Evolutionary conservation across 768 basidiomycete species (phyloP), one percentile per base, ranked within the genome.

Genomic region (Pleurotus platypus): DNA sequence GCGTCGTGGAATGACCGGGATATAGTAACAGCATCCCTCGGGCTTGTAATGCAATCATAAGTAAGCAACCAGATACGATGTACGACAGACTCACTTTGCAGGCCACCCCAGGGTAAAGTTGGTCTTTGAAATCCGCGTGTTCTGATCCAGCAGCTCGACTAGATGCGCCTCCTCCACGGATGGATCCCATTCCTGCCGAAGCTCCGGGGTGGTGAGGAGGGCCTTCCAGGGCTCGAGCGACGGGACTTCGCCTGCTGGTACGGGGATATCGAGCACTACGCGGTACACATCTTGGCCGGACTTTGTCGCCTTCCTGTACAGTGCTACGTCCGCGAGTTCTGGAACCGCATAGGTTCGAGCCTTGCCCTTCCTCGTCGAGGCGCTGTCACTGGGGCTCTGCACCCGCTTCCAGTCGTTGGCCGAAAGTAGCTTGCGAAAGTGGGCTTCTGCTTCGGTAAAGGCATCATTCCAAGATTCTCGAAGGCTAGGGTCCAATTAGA

Each of bases 31-130:
- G 94, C 86, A 65, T 99, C 96, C 62, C 96, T 79, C 3, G 96
- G 96, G 67, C 92, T 96, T 58, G 24, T 54, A 47, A 47, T n/a
- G 12, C 20, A 56, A 61, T 62, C 35, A 63, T 58, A 30, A 22
- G 57, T 30, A 3, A 16, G 35, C 13, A n/a, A 51, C 15, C 20
- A 13, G 38, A 60, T 18, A 59, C 4, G 43, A 35, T 20, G 40
- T 3, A 49, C 56, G 45, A 35, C 39, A 46, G 42, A 80, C 92
- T 65, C 67, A 96, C 94, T 89, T 94, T 57, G 94, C 94, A 57
- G 96, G 96, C 96, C 96, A 99, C 1, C 96, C 96, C 8, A 99
- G 72, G 5, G 87, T 86, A 68, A 92, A 98, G 61, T 93, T 91
- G 0, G 94, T 97, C 75, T 91, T 93, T 18, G 82, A 81, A 65